Base-by-base conservation (phyloP, 179 eudicot genomes). In the Sideroxylon spinosum region DNA sequence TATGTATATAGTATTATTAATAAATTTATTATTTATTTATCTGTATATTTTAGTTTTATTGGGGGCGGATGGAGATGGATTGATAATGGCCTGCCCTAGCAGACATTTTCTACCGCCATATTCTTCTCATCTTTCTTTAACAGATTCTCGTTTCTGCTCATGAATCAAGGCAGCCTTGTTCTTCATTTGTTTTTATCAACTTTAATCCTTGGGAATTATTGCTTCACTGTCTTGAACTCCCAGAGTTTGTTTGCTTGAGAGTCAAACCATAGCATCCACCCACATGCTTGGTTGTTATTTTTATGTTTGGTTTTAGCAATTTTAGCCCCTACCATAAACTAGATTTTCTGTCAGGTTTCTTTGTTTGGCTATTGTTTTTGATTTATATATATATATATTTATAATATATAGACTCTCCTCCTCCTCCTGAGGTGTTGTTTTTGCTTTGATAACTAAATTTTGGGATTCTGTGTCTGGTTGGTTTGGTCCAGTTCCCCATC, bases 21-120 rank as follows among this genome's bases (percentile, higher is more conserved):
- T 37, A 37, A 3, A 37, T 37, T 37, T 37, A 37, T 37, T 37
- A 37, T 37, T 37, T 37, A 37, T 37, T 37, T 37, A 37, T 37
- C 5, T 37, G 5, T 52, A 52, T 52, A 52, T 52, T 9, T 14
- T 10, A 52, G 16, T 52, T 52, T 52, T 52, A 52, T 10, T 14
- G 16, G 56, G 56, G 16, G 56, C 5, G 56, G 56, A 74, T 78
- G 74, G 69, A 56, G 78, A 82, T 75, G 19, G 68, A 72, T 72
- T 44, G 85, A 78, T 84, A 86, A 81, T 83, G 74, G 83, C 77
- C 26, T 83, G 77, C 82, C 81, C 84, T 81, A 85, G 85, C 84
- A 76, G 84, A 83, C 89, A 83, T 75, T 81, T 37, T 83, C 50
- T 73, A 70, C 86, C 76, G 76, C 84, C 76, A 82, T 86, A 84